Evolutionary conservation across 768 basidiomycete genomes (phyloP), one percentile per base, ranked within the genome.

Genomic region (Leucogyrophana mollusca): DNA sequence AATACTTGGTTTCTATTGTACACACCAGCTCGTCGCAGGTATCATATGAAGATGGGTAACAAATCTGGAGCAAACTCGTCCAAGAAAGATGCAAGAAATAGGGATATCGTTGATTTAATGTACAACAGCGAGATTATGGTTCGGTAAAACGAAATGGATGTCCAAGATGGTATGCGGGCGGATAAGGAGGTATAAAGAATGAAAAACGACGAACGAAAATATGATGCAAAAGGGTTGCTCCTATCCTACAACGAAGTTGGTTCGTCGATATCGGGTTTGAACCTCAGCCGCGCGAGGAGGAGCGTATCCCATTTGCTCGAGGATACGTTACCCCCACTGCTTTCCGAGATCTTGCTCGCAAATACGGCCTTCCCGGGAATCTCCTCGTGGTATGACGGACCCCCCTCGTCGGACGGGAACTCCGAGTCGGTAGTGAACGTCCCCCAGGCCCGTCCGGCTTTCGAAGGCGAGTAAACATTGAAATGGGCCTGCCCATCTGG

Each of bases 371-470:
- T 52, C 2, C 50, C 56, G 13, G 54, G 47, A 32, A 58, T 56
- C 11, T 70, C 69, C 41, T 80, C 74, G 40, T 71, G 67, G 52
- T 80, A 81, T 2, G 61, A 66, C 0, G 78, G 79, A 4, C 81
- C 80, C 11, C 65, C 63, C 30, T 61, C 53, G 17, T 70, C 72
- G 3, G 63, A 63, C 9, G 69, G 57, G 8, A 71, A 56, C 11
- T 77, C 72, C 0, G 71, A 74, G 59, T 84, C 77, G 40, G 78
- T 76, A 3, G 80, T 79, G 60, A 88, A 90, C 13, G 74, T 73
- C 6, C 90, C 90, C 90, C 90, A 93, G 2, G 81, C 77, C 35
- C 80, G 74, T 3, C 82, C 81, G 23, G 58, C 56, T 46, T 65
- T 72, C 3, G 76, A 67, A 10, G 64, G 51, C 3, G 77, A 66